These are phyloP conservation scores for Marchantia paleacea DNA, from an alignment of 225 moss, liverwort and hornwort genomes.

Conservation along the genomic window DNA sequence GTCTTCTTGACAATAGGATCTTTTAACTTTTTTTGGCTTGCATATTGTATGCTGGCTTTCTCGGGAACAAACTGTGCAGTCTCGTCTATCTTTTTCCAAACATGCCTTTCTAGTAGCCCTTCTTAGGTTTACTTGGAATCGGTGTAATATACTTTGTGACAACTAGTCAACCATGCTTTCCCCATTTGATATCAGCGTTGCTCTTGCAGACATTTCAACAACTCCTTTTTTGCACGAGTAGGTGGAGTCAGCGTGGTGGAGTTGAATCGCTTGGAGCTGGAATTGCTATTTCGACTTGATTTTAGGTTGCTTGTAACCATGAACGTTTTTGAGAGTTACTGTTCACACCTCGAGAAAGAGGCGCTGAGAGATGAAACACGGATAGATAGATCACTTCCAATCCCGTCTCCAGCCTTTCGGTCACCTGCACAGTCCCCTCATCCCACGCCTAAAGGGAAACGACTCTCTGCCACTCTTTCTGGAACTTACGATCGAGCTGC, in stretches of 20 bases:
- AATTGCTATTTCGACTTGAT: conserved; percentile 79
- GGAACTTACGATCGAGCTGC: conserved; percentile 48
- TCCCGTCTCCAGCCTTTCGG: conserved; percentile 36
- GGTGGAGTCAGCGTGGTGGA: conserved; percentile 83
- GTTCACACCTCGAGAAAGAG: conserved; percentile 83
- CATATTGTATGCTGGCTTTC: background rate
- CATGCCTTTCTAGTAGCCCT: too few species aligned
- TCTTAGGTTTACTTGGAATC: too few species aligned
- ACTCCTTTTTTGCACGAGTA: conserved; percentile 87
- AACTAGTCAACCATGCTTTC: too few species aligned
- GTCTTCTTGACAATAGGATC: too few species aligned
- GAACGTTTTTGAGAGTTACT: conserved; percentile 82
- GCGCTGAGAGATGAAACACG: conserved; percentile 53
- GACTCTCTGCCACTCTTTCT: conserved; percentile 36
- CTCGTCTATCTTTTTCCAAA: too few species aligned
- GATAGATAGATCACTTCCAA: conserved; percentile 61
- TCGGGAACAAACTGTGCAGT: too few species aligned
- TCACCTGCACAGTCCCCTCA: conserved; percentile 39
- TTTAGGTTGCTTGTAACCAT: conserved; percentile 74
- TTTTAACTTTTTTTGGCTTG: too few species aligned
- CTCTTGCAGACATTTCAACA: conserved; percentile 84
- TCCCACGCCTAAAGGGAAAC: conserved; percentile 27
- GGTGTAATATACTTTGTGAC: too few species aligned
- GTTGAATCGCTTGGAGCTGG: conserved; percentile 82
- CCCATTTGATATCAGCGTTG: too few species aligned